phyloP scores from a whole-genome alignment of 2,329 filamentous ascomycete genomes.

The Penicillium oxalicum region DNA sequence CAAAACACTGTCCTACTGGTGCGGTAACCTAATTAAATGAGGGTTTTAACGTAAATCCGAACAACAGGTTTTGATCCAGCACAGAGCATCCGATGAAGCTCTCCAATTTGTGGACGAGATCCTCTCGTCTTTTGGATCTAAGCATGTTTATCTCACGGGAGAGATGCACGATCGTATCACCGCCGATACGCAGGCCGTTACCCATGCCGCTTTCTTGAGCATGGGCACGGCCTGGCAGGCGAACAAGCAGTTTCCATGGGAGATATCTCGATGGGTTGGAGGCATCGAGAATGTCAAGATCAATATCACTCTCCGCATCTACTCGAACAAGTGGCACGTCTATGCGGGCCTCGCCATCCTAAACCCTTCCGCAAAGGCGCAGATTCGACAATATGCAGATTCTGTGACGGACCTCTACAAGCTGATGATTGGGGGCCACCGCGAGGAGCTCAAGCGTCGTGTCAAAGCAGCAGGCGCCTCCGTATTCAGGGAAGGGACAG shows the following conservation, averaged over 20 bases:
- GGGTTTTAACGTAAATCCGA: conserved; percentile 12
- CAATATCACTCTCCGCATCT: conserved; percentile 95
- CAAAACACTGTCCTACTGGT: conserved; percentile 10
- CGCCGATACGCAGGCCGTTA: conserved; percentile 95
- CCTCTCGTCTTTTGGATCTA: conserved; percentile 75
- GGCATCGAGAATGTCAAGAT: conserved; percentile 99
- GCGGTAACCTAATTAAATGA: neutral
- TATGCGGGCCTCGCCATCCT: conserved; percentile 96
- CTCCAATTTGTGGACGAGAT: conserved; percentile 74
- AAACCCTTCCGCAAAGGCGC: conserved; percentile 83
- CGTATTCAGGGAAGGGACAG: conserved; percentile 54
- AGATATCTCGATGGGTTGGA: conserved; percentile 87
- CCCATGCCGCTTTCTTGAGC: conserved; percentile 89
- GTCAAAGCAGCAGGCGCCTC: conserved; percentile 73
- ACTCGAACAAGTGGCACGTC: conserved; percentile 98
- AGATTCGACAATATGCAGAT: conserved; percentile 90
- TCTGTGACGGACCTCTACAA: conserved; percentile 94
- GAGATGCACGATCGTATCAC: conserved; percentile 93
- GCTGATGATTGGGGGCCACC: conserved; percentile 84
- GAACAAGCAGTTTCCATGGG: conserved; percentile 94
- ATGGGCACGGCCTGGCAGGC: conserved; percentile 99
- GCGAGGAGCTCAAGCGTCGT: conserved; percentile 64
- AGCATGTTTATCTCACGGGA: conserved; percentile 80
- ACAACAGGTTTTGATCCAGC: conserved; percentile 70
- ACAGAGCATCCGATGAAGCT: conserved; percentile 72